Percentiles rank a stretch among this genome's conserved stretches.
These are phyloP conservation scores for Papilionanthe hybrid DNA, from an alignment of 116 monocot species.

Conservation along the genomic window DNA sequence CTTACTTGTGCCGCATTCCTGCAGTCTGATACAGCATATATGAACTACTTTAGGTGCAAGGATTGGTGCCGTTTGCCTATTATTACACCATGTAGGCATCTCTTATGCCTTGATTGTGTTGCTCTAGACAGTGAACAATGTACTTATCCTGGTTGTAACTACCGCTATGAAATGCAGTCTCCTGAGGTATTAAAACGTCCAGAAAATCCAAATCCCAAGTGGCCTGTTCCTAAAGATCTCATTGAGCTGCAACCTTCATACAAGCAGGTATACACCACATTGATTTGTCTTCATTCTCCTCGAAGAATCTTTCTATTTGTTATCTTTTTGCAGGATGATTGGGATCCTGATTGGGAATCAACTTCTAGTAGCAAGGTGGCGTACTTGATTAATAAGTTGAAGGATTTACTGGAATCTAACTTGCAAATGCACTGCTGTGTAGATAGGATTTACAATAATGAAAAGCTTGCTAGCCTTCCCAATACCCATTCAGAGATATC, in stretches of 20 bases:
- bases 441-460: constrained; percentile 15
- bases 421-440: constrained; percentile 22
- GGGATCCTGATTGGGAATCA: constrained; percentile 96
- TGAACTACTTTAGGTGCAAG: constrained; percentile 62
- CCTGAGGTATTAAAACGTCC: constrained; percentile 83
- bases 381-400: constrained; percentile 66
- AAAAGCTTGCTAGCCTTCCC: constrained; percentile 6
- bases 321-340: constrained; percentile 61
- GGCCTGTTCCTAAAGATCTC: constrained; percentile 98
- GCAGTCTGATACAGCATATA: constrained; percentile 2
- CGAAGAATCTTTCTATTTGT: constrained; percentile 1
- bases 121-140: constrained; percentile 75
- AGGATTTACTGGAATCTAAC: constrained; percentile 52
- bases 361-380: constrained; percentile 96
- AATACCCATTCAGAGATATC: constrained; percentile 6
- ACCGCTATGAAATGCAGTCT: constrained; percentile 85
- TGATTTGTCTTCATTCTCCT: not conserved
- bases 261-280: constrained; percentile 51
- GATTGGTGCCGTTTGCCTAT: constrained; percentile 94
- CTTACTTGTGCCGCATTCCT: not conserved
- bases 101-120: constrained; percentile 91
- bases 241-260: constrained; percentile 99
- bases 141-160: constrained; percentile 77
- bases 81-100: constrained; percentile 94
- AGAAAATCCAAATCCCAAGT: constrained; percentile 99